phyloP scores from a whole-genome alignment of 495 filamentous ascomycete species.

The Durotheca rogersii region DNA sequence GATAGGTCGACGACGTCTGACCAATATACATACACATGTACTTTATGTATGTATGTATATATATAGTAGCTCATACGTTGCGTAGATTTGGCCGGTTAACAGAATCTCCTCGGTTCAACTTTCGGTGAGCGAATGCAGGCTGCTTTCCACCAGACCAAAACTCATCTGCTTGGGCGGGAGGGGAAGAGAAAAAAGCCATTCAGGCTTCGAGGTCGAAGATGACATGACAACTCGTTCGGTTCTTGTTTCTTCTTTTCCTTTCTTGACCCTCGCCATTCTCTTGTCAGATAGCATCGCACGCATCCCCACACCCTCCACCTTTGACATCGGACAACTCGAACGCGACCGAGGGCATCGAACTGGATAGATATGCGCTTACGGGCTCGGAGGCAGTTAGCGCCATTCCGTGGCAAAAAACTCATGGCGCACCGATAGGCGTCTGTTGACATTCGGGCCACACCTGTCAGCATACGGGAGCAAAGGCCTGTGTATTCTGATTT shows the following conservation, averaged over 20 bases:
- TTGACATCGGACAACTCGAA: slow-evolving; percentile 5
- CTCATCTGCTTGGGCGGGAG: neutral
- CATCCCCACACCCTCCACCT: slow-evolving; percentile 19
- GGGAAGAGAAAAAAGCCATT: neutral
- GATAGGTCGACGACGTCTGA: too few species aligned
- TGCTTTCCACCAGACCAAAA: neutral
- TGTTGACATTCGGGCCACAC: too few species aligned
- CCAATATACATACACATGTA: neutral
- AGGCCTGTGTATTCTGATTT: too few species aligned
- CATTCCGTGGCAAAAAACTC: too few species aligned
- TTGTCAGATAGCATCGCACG: slow-evolving; percentile 11
- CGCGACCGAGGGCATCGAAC: slow-evolving; percentile 5
- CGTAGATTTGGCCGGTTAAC: neutral
- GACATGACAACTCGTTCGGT: too few species aligned
- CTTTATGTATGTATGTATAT: too few species aligned
- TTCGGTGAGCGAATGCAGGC: slow-evolving; percentile 13
- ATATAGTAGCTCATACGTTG: too few species aligned
- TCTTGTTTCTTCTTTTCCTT: neutral
- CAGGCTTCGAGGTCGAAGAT: too few species aligned
- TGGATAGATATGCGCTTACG: too few species aligned
- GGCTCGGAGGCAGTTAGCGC: too few species aligned
- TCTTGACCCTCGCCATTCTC: slow-evolving; percentile 2
- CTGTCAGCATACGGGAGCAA: too few species aligned
- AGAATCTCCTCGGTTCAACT: slow-evolving; percentile 6
- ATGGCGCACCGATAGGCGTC: too few species aligned